These are phyloP conservation scores for Ceratobasidium sp. DNA, from an alignment of 1,284 basidiomycete species.

Conservation along the genomic window DNA sequence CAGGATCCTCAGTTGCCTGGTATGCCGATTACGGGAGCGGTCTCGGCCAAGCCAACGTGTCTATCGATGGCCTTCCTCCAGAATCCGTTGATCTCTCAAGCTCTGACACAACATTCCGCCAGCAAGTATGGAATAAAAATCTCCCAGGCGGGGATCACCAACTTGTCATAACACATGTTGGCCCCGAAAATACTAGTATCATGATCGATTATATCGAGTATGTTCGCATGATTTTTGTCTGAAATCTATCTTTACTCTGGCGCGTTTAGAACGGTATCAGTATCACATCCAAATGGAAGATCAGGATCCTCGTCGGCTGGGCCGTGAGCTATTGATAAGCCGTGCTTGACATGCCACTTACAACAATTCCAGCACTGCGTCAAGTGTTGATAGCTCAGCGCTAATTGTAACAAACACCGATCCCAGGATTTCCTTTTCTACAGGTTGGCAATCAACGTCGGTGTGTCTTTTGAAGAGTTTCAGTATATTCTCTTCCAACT, in stretches of 20 bases:
- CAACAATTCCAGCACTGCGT: background rate
- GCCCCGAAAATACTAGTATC: conserved; percentile 3
- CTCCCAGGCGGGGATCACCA: conserved; percentile 36
- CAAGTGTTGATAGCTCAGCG: conserved; percentile 15
- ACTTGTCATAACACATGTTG: conserved; percentile 33
- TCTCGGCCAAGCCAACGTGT: background rate
- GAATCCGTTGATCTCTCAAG: conserved; percentile 30
- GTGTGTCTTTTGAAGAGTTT: background rate
- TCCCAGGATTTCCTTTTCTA: background rate
- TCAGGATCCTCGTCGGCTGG: background rate
- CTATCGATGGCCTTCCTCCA: conserved; percentile 5
- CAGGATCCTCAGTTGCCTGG: conserved; percentile 19
- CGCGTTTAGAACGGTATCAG: too few relatives aligned
- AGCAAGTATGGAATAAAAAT: conserved; percentile 40
- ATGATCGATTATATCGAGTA: conserved; percentile 42
- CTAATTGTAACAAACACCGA: conserved; percentile 13
- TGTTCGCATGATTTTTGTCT: too few relatives aligned
- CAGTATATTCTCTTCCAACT: background rate
- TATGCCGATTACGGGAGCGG: conserved; percentile 9
- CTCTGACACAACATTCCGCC: background rate
- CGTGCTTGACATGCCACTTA: too few relatives aligned
- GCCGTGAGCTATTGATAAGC: background rate
- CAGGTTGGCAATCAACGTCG: conserved; percentile 22
- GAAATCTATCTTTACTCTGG: too few relatives aligned
- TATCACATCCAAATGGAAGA: background rate